Conservation (phyloP, 306 rosid genomes). For the Pterocarpus santalinus region DNA sequence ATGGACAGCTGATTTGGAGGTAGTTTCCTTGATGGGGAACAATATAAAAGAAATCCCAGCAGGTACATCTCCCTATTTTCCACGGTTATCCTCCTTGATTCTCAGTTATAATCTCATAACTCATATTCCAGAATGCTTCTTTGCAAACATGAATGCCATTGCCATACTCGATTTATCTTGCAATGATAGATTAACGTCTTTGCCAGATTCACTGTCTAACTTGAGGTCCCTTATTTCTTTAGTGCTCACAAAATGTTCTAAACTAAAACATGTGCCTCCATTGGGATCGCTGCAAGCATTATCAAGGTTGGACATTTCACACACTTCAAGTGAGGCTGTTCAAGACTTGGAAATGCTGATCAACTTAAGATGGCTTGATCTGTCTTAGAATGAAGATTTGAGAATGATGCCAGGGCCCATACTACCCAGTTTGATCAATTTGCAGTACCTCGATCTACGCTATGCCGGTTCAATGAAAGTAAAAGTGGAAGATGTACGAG, state of each 20-base stretch:
- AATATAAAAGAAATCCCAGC: neutral
- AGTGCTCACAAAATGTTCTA: neutral
- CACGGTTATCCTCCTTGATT: neutral
- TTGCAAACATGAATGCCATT: neutral
- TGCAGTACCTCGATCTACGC: slow-evolving; percentile 25
- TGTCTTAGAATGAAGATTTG: neutral
- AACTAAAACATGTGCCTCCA: neutral
- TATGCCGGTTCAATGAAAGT: neutral
- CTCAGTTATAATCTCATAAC: fast-evolving
- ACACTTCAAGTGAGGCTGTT: neutral
- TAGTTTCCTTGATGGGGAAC: neutral
- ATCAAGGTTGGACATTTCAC: neutral
- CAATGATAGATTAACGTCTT: neutral
- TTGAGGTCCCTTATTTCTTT: slow-evolving; percentile 30
- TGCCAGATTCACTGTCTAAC: neutral
- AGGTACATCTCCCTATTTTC: neutral
- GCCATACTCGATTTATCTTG: neutral
- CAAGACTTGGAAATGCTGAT: slow-evolving; percentile 10
- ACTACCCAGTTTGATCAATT: neutral
- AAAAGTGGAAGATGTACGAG: neutral
- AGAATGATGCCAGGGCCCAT: neutral
- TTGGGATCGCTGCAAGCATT: slow-evolving; percentile 10
- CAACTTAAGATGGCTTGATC: slow-evolving; percentile 34
- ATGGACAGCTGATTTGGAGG: slow-evolving; percentile 26
- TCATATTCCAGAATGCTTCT: slow-evolving; percentile 4